phyloP scores from a whole-genome alignment of 2,329 filamentous ascomycete genomes.

The Calonectria ilicicola region DNA sequence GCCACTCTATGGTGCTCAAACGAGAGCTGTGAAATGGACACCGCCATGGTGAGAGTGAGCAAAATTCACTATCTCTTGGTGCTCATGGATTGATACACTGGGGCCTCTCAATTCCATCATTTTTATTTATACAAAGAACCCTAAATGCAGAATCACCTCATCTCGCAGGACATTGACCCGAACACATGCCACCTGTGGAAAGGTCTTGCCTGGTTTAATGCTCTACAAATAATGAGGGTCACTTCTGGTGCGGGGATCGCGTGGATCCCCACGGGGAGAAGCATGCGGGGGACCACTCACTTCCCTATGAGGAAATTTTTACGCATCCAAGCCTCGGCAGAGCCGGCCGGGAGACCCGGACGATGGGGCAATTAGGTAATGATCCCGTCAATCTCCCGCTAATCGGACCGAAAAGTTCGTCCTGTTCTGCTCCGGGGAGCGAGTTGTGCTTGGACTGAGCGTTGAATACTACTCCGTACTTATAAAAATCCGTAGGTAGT shows the following conservation, averaged over 20 bases:
- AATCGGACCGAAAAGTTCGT: background rate
- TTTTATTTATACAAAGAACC: background rate
- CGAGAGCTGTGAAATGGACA: slow-evolving; percentile 52
- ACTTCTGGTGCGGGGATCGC: background rate
- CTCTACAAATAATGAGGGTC: background rate
- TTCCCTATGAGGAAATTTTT: background rate
- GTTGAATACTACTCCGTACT: background rate
- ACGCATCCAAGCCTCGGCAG: background rate
- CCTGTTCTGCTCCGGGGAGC: background rate
- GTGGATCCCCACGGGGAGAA: background rate
- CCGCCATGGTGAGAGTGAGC: slow-evolving; percentile 45
- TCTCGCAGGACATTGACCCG: slow-evolving; percentile 4
- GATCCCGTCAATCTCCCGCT: background rate
- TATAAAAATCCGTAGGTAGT: too few relatives aligned
- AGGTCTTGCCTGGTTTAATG: background rate
- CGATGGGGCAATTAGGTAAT: background rate
- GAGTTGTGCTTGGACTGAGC: background rate
- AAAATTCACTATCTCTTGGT: background rate
- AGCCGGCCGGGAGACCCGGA: background rate
- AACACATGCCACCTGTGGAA: background rate
- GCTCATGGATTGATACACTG: background rate
- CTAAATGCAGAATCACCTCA: background rate
- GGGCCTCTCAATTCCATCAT: background rate
- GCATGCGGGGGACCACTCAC: background rate
- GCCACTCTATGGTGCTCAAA: slow-evolving; percentile 57